These are phyloP conservation scores for Lichtheimia hyalospora DNA, from an alignment of 371 early-diverging fungal species.

Conservation along the genomic window DNA sequence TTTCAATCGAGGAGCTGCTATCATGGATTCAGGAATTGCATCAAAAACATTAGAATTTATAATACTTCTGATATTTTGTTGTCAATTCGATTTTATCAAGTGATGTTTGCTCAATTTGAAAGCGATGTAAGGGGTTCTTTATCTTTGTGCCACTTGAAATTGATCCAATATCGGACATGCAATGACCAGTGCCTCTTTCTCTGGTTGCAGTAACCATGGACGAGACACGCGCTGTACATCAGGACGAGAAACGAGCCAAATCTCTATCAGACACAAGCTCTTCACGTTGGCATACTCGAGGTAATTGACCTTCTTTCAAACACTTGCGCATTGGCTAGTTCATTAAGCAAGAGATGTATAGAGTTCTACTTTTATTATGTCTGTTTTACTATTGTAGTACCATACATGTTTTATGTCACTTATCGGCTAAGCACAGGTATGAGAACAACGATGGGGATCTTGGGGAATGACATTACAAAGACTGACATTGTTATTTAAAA, in stretches of 20 bases:
- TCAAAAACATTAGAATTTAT: too few species aligned
- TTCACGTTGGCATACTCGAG: slow-evolving; percentile 43
- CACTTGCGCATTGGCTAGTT: too few species aligned
- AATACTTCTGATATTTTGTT: too few species aligned
- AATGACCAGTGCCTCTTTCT: neutral
- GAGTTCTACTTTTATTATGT: slow-evolving; percentile 79
- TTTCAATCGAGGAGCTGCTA: too few species aligned
- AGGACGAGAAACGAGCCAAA: neutral
- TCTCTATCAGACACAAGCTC: slow-evolving; percentile 5
- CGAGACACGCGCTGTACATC: slow-evolving; percentile 3
- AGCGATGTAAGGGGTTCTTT: too few species aligned
- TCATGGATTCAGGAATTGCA: too few species aligned
- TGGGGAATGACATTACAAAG: neutral
- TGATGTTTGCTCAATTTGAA: too few species aligned
- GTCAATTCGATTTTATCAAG: too few species aligned
- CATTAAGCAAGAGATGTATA: neutral
- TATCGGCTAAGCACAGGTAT: slow-evolving; percentile 63
- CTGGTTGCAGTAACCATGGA: slow-evolving; percentile 6
- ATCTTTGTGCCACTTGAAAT: too few species aligned
- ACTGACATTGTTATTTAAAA: slow-evolving; percentile 3
- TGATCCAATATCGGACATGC: neutral
- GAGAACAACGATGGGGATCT: neutral
- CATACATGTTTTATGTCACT: slow-evolving; percentile 68
- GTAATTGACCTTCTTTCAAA: slow-evolving; percentile 1
- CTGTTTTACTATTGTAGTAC: slow-evolving; percentile 52